A percentile compares a stretch with the other conserved stretches of the same genome.
Conservation (phyloP, 345 rosid genomes). For the Clarkia xantiana region DNA sequence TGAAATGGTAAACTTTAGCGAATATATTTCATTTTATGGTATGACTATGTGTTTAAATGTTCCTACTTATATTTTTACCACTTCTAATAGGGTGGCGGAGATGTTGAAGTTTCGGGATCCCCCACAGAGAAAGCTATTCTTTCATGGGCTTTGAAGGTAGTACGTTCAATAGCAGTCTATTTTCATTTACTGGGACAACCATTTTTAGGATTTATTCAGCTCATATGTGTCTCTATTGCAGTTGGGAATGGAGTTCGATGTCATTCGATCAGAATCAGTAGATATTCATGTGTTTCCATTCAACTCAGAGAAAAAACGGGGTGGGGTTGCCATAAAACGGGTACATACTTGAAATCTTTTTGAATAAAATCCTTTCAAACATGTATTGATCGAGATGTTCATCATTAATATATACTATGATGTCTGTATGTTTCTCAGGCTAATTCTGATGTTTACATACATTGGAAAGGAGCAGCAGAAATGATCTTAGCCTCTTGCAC, state of each 20-base stretch:
- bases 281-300: slow-evolving; percentile 85
- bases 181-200: background rate
- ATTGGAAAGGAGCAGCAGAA: slow-evolving; percentile 99
- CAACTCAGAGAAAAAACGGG: slow-evolving; percentile 96
- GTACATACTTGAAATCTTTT: slow-evolving; percentile 13
- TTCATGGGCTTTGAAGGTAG: slow-evolving; percentile 86
- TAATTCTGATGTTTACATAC: slow-evolving; percentile 64
- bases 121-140: slow-evolving; percentile 98
- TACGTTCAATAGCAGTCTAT: slow-evolving; percentile 4
- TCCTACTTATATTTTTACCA: background rate
- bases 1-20: too few species aligned
- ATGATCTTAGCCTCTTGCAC: slow-evolving; percentile 76
- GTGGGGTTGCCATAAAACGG: slow-evolving; percentile 78
- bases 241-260: slow-evolving; percentile 89
- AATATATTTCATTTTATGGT: too few species aligned
- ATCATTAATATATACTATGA: too few species aligned
- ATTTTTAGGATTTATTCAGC: slow-evolving; percentile 6
- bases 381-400: too few species aligned
- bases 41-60: too few species aligned
- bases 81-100: slow-evolving; percentile 59
- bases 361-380: too few species aligned
- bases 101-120: slow-evolving; percentile 74
- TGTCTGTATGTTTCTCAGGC: slow-evolving; percentile 23
- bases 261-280: slow-evolving; percentile 47
- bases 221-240: slow-evolving; percentile 25